Conservation (phyloP, 129 eudicot genomes). For the Scalesia atractyloides region DNA sequence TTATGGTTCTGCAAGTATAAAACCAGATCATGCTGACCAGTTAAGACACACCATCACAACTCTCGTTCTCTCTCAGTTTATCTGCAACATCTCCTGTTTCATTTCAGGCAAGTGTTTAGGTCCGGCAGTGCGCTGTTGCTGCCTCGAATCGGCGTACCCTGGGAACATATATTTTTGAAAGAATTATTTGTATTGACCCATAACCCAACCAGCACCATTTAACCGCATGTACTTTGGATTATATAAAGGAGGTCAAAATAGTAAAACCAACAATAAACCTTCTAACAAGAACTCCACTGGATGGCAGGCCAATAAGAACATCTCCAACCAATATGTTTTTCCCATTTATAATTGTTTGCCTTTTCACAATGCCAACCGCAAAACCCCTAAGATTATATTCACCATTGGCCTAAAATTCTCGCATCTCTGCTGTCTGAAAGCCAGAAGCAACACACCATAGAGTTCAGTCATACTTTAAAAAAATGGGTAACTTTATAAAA, state of each 20-base stretch:
- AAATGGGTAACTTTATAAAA: too few species aligned
- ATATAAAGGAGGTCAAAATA: background rate
- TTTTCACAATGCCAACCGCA: constrained; percentile 82
- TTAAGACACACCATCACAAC: too few species aligned
- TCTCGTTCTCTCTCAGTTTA: too few species aligned
- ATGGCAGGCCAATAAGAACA: constrained; percentile 73
- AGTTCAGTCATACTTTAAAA: too few species aligned
- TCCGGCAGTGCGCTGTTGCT: too few species aligned
- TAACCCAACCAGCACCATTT: background rate
- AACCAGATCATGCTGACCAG: too few species aligned
- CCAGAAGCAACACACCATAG: constrained; percentile 22
- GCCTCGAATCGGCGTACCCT: too few species aligned
- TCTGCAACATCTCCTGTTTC: too few species aligned
- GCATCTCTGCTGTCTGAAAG: constrained; percentile 96
- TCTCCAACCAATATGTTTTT: constrained; percentile 68
- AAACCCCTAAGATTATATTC: constrained; percentile 96
- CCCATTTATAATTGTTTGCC: constrained; percentile 77
- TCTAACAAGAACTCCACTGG: constrained; percentile 90
- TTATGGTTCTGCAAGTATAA: too few species aligned
- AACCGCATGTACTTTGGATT: background rate
- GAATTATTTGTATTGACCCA: background rate
- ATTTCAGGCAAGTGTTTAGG: too few species aligned
- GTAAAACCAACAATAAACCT: constrained; percentile 61
- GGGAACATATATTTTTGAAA: too few species aligned
- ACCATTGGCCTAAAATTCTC: constrained; percentile 83